Evolutionary conservation across 179 eudicot genomes (phyloP), one percentile per base, ranked within the genome.

Genomic region (Spergularia azorica): DNA sequence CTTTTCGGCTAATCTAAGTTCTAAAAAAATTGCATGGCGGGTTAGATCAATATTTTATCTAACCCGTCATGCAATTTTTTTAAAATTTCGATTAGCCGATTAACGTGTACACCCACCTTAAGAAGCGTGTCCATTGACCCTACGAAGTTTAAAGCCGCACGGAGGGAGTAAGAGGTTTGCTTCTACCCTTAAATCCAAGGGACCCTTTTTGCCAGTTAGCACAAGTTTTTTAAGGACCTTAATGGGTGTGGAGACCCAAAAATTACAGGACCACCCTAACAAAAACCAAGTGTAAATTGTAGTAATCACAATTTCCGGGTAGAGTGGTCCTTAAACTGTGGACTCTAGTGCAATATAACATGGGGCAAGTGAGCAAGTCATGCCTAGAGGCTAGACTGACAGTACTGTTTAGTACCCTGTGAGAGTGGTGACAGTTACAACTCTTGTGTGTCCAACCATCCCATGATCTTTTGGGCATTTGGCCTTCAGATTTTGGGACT

Each of bases 271-370:
- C 84, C 84, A 82, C 84, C 81, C 84, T 65, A 80, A 2, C 2
- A 38, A 54, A 18, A 36, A 26, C 7, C 16, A 52, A 65, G 39
- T 36, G 0, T 36, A 36, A 36, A 36, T 36, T 36, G 39, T 36
- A 62, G 58, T 56, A 16, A 18, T 46, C 61, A 17, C 38, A 8
- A 54, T 67, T 12, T n/a, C 46, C 67, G 80, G 74, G 48, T 82
- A 82, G 85, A 79, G 72, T 82, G 85, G 85, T 82, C 85, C 84
- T 32, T 20, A 9, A 18, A 59, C 38, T 58, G 16, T 62, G 17
- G 56, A 7, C 46, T 36, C 18, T 77, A 60, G 55, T 39, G 16
- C 16, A 36, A 36, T 36, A 51, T 17, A 67, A 55, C 71, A 69
- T 60, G 76, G 55, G 20, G 80, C 67, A 74, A 80, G 78, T 56